A percentile compares a stretch with the other conserved stretches of the same genome.
Evolutionary conservation across 768 basidiomycete genomes (phyloP).

Genomic region (Pilatotrama ljubarskyi): DNA sequence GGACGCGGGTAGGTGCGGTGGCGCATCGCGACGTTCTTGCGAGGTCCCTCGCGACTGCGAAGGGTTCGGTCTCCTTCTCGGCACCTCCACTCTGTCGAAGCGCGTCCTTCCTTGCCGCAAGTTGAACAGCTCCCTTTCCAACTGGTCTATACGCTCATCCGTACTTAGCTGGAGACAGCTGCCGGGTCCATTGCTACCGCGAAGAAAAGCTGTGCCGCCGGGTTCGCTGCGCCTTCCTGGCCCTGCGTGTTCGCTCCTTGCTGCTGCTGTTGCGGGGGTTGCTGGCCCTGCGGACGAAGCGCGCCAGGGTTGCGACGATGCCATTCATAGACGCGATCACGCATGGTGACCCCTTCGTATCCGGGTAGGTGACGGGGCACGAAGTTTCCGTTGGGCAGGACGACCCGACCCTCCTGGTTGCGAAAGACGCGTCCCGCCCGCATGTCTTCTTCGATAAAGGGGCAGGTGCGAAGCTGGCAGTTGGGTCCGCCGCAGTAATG

Average conservation of each 20-base stretch:
- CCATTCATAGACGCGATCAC: not conserved
- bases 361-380: slow-evolving; percentile 23
- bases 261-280: too few relatives aligned
- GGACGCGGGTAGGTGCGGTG: not conserved
- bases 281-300: too few relatives aligned
- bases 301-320: not conserved
- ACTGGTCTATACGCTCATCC: not conserved
- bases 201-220: not conserved
- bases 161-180: not conserved
- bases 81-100: not conserved
- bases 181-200: not conserved
- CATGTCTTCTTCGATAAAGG: slow-evolving; percentile 10
- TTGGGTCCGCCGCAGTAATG: slow-evolving; percentile 26
- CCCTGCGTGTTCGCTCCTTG: too few relatives aligned
- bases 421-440: slow-evolving; percentile 21
- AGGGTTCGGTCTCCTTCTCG: not conserved
- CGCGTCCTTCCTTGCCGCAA: not conserved
- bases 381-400: slow-evolving; percentile 28
- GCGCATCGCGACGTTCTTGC: not conserved
- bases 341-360: not conserved
- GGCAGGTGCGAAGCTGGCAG: slow-evolving; percentile 28
- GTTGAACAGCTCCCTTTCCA: not conserved
- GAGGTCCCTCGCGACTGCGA: not conserved
- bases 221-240: not conserved
- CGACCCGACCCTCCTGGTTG: slow-evolving; percentile 27